phyloP scores from a whole-genome alignment of 2,329 filamentous ascomycete genomes.

The Aspergillus sp. region DNA sequence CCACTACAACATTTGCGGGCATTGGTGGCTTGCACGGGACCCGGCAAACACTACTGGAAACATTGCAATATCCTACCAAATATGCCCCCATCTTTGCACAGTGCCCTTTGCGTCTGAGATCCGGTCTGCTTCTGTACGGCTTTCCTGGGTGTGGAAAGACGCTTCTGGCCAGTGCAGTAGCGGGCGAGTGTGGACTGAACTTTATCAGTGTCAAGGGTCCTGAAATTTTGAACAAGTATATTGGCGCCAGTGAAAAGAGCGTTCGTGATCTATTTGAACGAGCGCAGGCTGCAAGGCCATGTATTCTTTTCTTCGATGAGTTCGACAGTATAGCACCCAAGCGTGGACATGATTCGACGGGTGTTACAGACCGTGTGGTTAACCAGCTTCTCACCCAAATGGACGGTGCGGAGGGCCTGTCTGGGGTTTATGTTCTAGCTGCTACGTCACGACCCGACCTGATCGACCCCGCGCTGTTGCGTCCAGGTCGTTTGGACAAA shows the following conservation, averaged over 20 bases:
- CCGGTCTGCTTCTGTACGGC: slow-evolving; percentile 87
- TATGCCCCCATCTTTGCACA: slow-evolving; percentile 97
- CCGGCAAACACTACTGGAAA: slow-evolving; percentile 86
- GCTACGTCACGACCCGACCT: slow-evolving; percentile 90
- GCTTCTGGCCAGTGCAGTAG: slow-evolving; percentile 90
- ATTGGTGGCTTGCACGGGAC: slow-evolving; percentile 87
- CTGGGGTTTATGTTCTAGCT: slow-evolving; percentile 91
- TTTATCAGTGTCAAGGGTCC: slow-evolving; percentile 98
- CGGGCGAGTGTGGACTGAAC: slow-evolving; percentile 93
- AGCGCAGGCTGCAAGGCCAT: slow-evolving; percentile 81
- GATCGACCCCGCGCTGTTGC: slow-evolving; percentile 87
- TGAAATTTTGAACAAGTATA: slow-evolving; percentile 98
- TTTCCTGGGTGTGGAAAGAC: slow-evolving; percentile 97
- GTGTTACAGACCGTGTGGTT: slow-evolving; percentile 97
- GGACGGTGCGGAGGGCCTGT: slow-evolving; percentile 94
- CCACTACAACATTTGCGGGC: slow-evolving; percentile 84
- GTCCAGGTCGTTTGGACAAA: slow-evolving; percentile 91
- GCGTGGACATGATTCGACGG: slow-evolving; percentile 91
- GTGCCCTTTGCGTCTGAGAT: slow-evolving; percentile 89
- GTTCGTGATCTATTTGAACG: slow-evolving; percentile 93
- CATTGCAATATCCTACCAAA: slow-evolving; percentile 92
- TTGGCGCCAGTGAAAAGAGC: slow-evolving; percentile 93
- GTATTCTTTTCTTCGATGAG: slow-evolving; percentile 96
- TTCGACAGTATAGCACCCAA: slow-evolving; percentile 98
- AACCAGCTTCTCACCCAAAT: slow-evolving; percentile 98